phyloP scores from a whole-genome alignment of 23 red algal species.

The Chondrus crispus region DNA sequence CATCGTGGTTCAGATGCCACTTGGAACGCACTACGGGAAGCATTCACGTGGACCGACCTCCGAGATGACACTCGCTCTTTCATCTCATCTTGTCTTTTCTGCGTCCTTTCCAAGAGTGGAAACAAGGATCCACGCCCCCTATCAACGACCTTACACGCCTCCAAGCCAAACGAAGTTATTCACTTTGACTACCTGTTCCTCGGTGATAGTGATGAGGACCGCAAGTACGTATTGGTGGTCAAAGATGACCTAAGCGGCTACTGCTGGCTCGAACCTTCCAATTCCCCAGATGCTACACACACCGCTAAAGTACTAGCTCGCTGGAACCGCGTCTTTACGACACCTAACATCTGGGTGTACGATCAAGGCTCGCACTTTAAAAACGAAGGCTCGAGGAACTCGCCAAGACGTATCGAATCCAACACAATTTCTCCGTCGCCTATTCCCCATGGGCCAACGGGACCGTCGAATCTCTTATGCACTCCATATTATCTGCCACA shows the following conservation, averaged over 20 bases:
- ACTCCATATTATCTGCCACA: not conserved
- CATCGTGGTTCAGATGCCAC: not conserved
- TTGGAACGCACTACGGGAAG: not conserved
- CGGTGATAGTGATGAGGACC: not conserved
- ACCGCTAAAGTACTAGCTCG: not conserved
- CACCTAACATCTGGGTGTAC: not conserved
- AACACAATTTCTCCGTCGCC: not conserved
- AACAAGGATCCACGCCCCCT: not conserved
- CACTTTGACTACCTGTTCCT: slow-evolving; percentile 25
- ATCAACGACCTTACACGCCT: not conserved
- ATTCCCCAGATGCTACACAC: not conserved
- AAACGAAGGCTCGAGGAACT: not conserved
- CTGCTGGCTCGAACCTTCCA: not conserved
- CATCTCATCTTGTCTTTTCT: slow-evolving; percentile 2
- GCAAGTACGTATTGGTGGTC: slow-evolving; percentile 1
- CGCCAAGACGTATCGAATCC: not conserved
- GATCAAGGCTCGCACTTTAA: not conserved
- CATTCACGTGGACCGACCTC: not conserved
- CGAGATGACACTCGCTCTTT: slow-evolving; percentile 9
- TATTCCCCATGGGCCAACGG: not conserved
- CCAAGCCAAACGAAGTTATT: slow-evolving; percentile 28
- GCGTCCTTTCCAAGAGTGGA: not conserved
- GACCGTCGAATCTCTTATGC: slow-evolving; percentile 1
- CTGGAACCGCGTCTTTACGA: not conserved
- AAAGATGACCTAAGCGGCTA: slow-evolving; percentile 22